Evolutionary conservation across 176 grass and related monocot species (phyloP).

Genomic region (bread wheat (Triticum aestivum)): DNA sequence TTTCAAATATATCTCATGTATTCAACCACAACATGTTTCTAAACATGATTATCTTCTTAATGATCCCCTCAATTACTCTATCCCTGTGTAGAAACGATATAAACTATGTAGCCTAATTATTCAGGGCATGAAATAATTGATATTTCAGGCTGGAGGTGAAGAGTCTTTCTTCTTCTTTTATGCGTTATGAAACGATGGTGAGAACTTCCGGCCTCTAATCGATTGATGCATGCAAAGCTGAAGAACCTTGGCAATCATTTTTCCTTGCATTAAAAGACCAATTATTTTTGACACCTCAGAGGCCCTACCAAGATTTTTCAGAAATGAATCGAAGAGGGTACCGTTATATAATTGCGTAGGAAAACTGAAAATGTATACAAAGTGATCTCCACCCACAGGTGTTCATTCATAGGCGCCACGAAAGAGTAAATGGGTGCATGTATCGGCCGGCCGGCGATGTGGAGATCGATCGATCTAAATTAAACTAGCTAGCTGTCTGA

Average conservation of each 20-base stretch:
- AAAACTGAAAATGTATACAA: background rate
- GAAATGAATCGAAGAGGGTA: too few relatives aligned
- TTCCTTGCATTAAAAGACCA: background rate
- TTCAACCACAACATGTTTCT: background rate
- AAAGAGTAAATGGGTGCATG: slow-evolving; percentile 34
- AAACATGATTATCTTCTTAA: background rate
- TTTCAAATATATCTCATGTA: background rate
- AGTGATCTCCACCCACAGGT: background rate
- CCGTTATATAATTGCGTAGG: too few relatives aligned
- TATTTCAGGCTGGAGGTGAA: background rate
- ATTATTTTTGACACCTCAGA: slow-evolving; percentile 16
- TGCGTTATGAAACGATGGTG: too few relatives aligned
- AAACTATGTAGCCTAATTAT: background rate
- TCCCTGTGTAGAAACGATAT: background rate
- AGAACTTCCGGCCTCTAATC: too few relatives aligned
- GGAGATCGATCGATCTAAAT: background rate
- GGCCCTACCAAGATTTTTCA: too few relatives aligned
- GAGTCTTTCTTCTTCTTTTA: too few relatives aligned
- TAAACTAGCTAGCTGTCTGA: slow-evolving; percentile 24
- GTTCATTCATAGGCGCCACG: slow-evolving; percentile 7
- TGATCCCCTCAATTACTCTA: background rate
- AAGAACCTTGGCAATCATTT: too few relatives aligned
- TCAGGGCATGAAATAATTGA: background rate
- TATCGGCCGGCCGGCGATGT: background rate
- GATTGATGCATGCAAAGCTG: too few relatives aligned